phyloP scores from a whole-genome alignment of 495 filamentous ascomycete genomes.

The Venustampulla echinocandica region DNA sequence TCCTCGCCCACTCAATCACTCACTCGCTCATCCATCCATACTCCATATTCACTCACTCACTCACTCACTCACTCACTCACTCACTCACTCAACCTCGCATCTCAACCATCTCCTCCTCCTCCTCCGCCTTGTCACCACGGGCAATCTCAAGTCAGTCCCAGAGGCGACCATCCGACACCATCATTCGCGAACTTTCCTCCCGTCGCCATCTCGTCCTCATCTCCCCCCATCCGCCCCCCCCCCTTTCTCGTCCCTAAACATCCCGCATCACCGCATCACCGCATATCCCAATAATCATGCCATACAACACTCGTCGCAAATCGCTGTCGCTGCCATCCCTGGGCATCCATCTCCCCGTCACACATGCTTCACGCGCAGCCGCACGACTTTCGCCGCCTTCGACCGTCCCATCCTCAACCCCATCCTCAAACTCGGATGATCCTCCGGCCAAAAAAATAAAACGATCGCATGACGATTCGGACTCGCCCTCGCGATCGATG shows the following conservation, averaged over 20 bases:
- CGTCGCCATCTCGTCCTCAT: no score
- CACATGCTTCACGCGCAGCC: conserved; percentile 54
- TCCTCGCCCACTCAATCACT: neutral
- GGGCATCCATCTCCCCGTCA: conserved; percentile 77
- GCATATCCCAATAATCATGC: conserved; percentile 48
- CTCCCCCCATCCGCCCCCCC: no score
- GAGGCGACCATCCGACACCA: no score
- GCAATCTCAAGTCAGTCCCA: no score
- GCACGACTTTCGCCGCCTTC: conserved; percentile 47
- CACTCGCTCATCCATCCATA: neutral
- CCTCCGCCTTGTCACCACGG: no score
- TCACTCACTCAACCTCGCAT: conserved; percentile 12
- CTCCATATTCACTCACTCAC: no score
- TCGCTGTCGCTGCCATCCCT: conserved; percentile 88
- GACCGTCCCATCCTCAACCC: no score
- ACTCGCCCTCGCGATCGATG: conserved; percentile 45
- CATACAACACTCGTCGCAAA: conserved; percentile 97
- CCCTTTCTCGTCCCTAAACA: no score
- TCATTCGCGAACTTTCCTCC: conserved; percentile 9
- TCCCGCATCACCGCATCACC: conserved; percentile 7
- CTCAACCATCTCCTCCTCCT: conserved; percentile 15
- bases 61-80: neutral
- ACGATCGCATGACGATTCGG: conserved; percentile 61
- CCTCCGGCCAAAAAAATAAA: conserved; percentile 80
- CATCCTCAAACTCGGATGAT: conserved; percentile 41